phyloP scores from a whole-genome alignment of 2,329 filamentous ascomycete species.

The Cylindrodendrum hubeiense region DNA sequence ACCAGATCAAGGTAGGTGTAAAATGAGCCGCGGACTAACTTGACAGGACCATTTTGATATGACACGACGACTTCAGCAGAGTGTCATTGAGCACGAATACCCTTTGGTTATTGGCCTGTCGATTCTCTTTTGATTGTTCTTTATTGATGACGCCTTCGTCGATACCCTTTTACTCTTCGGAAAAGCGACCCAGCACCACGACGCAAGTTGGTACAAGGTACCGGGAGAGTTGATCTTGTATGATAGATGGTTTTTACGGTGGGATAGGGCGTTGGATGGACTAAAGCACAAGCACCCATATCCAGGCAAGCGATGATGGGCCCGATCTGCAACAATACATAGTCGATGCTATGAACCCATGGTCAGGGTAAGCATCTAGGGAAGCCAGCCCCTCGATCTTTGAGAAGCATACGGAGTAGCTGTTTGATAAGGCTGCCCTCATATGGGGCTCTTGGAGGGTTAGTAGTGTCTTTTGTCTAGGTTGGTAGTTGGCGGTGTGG shows the following conservation, averaged over 20 bases:
- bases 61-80: constrained; percentile 4
- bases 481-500: constrained; percentile 1
- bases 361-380: background rate
- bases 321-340: constrained; percentile 4
- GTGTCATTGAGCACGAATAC: background rate
- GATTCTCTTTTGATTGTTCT: constrained; percentile 4
- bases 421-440: constrained; percentile 15
- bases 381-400: constrained; percentile 12
- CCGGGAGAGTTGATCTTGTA: constrained; percentile 29
- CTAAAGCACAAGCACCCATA: constrained; percentile 20
- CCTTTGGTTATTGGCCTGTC: constrained; percentile 20
- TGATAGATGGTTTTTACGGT: constrained; percentile 29
- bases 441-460: constrained; percentile 23
- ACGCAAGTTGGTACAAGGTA: constrained; percentile 30
- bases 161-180: constrained; percentile 38
- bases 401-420: constrained; percentile 14
- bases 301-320: constrained; percentile 13
- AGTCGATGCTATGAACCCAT: background rate
- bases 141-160: constrained; percentile 35
- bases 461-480: background rate
- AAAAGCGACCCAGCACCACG: constrained; percentile 28
- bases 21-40: constrained; percentile 32
- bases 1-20: constrained; percentile 31
- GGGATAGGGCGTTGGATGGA: constrained; percentile 38
- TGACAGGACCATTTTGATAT: constrained; percentile 28